These are phyloP conservation scores for Hymenoscyphus albidus DNA, from an alignment of 2,329 filamentous ascomycete genomes.

Conservation along the genomic window DNA sequence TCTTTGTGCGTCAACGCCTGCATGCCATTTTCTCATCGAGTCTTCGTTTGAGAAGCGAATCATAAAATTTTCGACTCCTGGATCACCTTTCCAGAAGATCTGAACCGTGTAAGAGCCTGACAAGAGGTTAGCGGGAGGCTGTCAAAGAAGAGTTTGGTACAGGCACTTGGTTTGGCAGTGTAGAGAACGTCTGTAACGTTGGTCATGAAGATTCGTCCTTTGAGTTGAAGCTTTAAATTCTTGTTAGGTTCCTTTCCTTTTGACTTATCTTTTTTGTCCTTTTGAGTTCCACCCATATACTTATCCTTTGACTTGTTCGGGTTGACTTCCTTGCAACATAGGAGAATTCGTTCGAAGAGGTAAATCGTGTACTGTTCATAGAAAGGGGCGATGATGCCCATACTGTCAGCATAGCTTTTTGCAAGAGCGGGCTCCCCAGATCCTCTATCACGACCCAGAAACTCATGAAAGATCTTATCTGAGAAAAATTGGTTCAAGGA, in stretches of 20 bases:
- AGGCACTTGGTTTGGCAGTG: conserved; percentile 77
- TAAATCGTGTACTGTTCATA: conserved; percentile 83
- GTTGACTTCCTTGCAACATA: conserved; percentile 95
- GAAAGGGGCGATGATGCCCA: conserved; percentile 22
- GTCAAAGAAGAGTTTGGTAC: conserved; percentile 7
- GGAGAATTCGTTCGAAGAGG: conserved; percentile 88
- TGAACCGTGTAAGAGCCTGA: conserved; percentile 89
- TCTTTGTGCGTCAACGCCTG: conserved; percentile 72
- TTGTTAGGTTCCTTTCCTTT: conserved; percentile 67
- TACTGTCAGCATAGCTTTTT: conserved; percentile 26
- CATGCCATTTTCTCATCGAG: conserved; percentile 87
- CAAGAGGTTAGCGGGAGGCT: conserved; percentile 30
- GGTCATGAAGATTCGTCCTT: conserved; percentile 97
- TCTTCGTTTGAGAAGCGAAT: conserved; percentile 93
- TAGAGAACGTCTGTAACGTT: conserved; percentile 96
- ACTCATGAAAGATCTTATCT: conserved; percentile 18
- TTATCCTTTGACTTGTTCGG: conserved; percentile 78
- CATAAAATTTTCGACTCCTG: conserved; percentile 91
- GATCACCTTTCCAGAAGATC: conserved; percentile 98
- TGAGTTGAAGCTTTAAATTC: conserved; percentile 79
- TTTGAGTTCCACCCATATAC: conserved; percentile 52
- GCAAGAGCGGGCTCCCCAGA: conserved; percentile 18
- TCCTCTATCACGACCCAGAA: conserved; percentile 11
- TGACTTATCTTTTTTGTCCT: conserved; percentile 75
- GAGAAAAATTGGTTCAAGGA: conserved; percentile 15